These are phyloP conservation scores for Barnettozyma populi DNA, from an alignment of 805 yeast species.

Conservation along the genomic window DNA sequence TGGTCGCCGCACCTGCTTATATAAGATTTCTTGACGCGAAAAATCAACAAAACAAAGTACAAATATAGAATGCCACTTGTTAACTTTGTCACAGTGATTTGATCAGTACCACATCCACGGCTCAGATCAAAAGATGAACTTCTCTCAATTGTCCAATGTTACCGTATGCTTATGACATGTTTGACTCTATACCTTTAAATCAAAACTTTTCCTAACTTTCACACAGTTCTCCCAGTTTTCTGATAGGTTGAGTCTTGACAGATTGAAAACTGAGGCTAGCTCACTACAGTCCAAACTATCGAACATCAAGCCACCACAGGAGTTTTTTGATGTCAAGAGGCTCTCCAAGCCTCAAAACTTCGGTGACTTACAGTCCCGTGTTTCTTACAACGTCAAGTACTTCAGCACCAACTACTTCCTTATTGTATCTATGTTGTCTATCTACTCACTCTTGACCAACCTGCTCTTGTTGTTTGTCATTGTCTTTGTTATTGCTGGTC, in stretches of 20 bases:
- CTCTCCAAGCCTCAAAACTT: slow-evolving; percentile 87
- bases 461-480: slow-evolving; percentile 79
- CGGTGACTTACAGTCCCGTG: slow-evolving; percentile 84
- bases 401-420: slow-evolving; percentile 82
- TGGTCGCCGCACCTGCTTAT: not conserved
- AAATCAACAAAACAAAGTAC: not conserved
- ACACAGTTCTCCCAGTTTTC: slow-evolving; percentile 35
- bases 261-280: slow-evolving; percentile 42
- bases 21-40: not conserved
- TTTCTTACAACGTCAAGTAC: slow-evolving; percentile 78
- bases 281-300: slow-evolving; percentile 60
- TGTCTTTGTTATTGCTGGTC: slow-evolving; percentile 64
- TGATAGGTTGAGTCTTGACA: slow-evolving; percentile 46
- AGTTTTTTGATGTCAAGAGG: slow-evolving; percentile 87
- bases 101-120: too few species aligned
- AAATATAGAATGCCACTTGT: not conserved
- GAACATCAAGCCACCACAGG: slow-evolving; percentile 82
- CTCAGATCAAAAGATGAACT: slow-evolving; percentile 23
- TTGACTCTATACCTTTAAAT: too few species aligned
- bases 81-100: not conserved
- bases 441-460: slow-evolving; percentile 87
- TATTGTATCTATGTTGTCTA: slow-evolving; percentile 63
- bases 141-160: slow-evolving; percentile 33
- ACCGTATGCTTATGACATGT: slow-evolving; percentile 26
- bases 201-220: not conserved